Base-by-base conservation (phyloP, 179 eudicot genomes). In the Beta macrorhiza region DNA sequence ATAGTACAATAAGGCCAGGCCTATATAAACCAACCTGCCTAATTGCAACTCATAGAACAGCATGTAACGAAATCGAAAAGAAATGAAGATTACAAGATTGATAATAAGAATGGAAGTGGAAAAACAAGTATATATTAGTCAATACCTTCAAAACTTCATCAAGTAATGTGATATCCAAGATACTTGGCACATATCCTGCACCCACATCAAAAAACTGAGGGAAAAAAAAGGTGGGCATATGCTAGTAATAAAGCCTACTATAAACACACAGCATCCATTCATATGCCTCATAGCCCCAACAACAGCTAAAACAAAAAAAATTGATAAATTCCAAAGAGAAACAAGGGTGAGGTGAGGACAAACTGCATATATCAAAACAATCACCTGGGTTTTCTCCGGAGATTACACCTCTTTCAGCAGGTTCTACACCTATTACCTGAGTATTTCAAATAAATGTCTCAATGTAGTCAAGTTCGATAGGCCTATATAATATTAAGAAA, bases 351-450 rank as follows among this genome's bases (percentile, higher is more conserved):
- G 78, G 59, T 32, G 72, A 72, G 64, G 8, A 62, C 8, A 80
- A 62, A 25, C 71, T 29, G 53, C 52, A 80, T 72, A 19, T 42
- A 22, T 71, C 42, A 51, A 51, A 65, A 32, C 45, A 83, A 42
- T 83, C 73, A 89, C 95, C 95, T 84, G 90, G 87, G 79, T 92
- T 89, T 79, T 86, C 91, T 73, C 95, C 92, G 51, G 92, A 87
- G 70, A 90, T 79, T 75, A 90, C 90, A 79, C 86, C 83, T 80
- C 91, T 86, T 74, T 92, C 91, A 8, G 89, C 90, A 82, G 95
- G 95, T 86, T 90, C 91, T 76, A 89, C 93, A 75, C 95, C 95
- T 80, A 90, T 75, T 29, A 92, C 95, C 95, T 92, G 81, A 73
- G 81, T 58, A 64, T 70, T 73, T 45, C 15, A 78, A 77, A 75